Evolutionary conservation across 192 early-diverging fungal species (phyloP).

Genomic region (Gaertneriomyces semiglobifer): DNA sequence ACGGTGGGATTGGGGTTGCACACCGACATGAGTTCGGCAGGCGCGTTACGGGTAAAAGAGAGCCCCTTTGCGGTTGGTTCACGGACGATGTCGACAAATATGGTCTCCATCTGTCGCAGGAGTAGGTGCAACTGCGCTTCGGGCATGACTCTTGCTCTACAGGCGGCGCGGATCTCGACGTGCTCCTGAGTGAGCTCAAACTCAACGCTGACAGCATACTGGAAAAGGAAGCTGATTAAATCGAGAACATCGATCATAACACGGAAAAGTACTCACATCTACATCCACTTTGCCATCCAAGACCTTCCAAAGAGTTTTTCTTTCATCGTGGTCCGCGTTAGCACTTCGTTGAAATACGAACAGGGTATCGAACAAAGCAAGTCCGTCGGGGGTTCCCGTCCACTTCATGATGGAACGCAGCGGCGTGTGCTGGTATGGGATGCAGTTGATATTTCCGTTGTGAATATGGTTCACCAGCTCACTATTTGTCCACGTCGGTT

Average conservation of each 20-base stretch:
- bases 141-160: background rate
- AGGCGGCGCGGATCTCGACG: background rate
- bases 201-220: slow-evolving; percentile 19
- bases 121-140: slow-evolving; percentile 6
- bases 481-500: background rate
- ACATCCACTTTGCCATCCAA: slow-evolving; percentile 6
- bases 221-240: background rate
- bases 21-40: background rate
- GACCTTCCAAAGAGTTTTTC: slow-evolving; percentile 3
- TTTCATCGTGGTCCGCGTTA: background rate
- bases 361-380: slow-evolving; percentile 15
- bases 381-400: background rate
- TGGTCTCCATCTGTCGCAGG: slow-evolving; percentile 5
- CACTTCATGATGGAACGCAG: slow-evolving; percentile 17
- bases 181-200: background rate
- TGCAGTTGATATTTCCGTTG: slow-evolving; percentile 7
- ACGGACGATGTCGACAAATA: slow-evolving; percentile 1
- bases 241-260: slow-evolving; percentile 1
- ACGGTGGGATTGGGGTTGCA: background rate
- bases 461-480: slow-evolving; percentile 6
- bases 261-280: slow-evolving; percentile 9
- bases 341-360: slow-evolving; percentile 8
- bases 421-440: slow-evolving; percentile 27
- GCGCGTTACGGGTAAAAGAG: background rate
- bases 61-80: background rate